Conservation (phyloP, 1,284 basidiomycete species). For the Fomitopsis pinicola region DNA sequence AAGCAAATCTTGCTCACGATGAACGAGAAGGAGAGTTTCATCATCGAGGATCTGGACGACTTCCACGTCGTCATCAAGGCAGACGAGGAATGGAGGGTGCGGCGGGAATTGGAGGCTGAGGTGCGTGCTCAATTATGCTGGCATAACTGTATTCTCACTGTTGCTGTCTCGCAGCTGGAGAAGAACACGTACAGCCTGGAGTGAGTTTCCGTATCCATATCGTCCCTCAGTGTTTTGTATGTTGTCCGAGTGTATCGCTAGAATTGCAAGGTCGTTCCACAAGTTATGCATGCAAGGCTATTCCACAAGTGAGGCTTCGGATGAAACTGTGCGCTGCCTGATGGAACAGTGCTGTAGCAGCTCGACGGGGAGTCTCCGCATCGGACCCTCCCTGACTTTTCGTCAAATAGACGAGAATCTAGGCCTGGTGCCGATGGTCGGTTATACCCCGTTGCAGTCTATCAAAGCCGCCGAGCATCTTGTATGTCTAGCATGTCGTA, state of each 20-base stretch:
- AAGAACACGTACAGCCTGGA: conserved; percentile 45
- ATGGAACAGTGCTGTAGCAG: too few relatives aligned
- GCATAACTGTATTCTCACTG: background rate
- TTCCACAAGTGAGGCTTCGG: background rate
- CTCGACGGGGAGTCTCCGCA: background rate
- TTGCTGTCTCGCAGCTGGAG: conserved; percentile 30
- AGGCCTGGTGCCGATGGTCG: too few relatives aligned
- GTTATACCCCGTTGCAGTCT: too few relatives aligned
- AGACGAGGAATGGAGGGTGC: conserved; percentile 73
- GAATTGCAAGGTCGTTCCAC: background rate
- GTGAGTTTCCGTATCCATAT: background rate
- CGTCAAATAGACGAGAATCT: too few relatives aligned
- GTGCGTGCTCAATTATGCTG: conserved; percentile 34
- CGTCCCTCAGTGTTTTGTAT: background rate
- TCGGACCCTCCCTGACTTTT: background rate
- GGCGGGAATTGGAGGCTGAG: conserved; percentile 72
- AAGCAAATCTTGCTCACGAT: conserved; percentile 85
- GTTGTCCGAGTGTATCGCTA: background rate
- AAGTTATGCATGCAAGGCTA: background rate
- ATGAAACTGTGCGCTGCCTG: too few relatives aligned
- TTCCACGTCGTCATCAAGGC: conserved; percentile 80
- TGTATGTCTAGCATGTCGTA: too few relatives aligned
- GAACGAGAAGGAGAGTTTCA: conserved; percentile 77
- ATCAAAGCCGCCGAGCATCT: too few relatives aligned
- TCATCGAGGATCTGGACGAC: conserved; percentile 86